These are phyloP conservation scores for Ceratobasidium sp. DNA, from an alignment of 1,284 basidiomycete genomes.

Conservation along the genomic window DNA sequence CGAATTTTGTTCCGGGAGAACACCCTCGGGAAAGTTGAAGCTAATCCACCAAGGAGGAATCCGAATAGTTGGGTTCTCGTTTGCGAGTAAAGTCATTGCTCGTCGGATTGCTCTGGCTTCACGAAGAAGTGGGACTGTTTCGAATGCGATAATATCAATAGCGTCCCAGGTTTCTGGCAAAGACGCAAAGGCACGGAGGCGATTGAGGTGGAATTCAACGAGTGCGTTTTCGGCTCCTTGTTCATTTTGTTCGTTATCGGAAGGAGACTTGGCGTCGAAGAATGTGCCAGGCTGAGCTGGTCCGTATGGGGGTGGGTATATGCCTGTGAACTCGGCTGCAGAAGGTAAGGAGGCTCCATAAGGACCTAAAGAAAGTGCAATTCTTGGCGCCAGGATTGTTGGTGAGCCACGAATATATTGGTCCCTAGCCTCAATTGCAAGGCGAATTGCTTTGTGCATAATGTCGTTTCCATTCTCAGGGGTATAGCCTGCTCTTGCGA, in stretches of 20 bases:
- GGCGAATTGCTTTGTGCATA: slow-evolving; percentile 69
- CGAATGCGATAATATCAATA: slow-evolving; percentile 80
- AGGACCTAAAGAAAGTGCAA: slow-evolving; percentile 80
- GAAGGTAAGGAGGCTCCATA: slow-evolving; percentile 77
- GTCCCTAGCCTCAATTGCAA: slow-evolving; percentile 65
- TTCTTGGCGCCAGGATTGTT: slow-evolving; percentile 55
- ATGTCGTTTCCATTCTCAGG: slow-evolving; percentile 61
- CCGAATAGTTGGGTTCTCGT: slow-evolving; percentile 54
- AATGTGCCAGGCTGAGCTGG: slow-evolving; percentile 57
- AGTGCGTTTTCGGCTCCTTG: slow-evolving; percentile 62
- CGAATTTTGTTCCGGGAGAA: slow-evolving; percentile 62
- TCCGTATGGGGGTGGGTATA: slow-evolving; percentile 82
- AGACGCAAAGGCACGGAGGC: slow-evolving; percentile 69
- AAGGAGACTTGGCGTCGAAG: slow-evolving; percentile 51
- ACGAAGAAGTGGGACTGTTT: slow-evolving; percentile 78
- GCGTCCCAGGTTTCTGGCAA: slow-evolving; percentile 67
- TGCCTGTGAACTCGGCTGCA: slow-evolving; percentile 79
- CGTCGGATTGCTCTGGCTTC: slow-evolving; percentile 76
- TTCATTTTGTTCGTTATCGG: slow-evolving; percentile 57
- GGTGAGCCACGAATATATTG: slow-evolving; percentile 54
- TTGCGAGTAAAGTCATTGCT: slow-evolving; percentile 63
- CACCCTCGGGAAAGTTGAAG: slow-evolving; percentile 73
- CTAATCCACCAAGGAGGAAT: slow-evolving; percentile 82
- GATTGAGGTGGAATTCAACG: slow-evolving; percentile 74
- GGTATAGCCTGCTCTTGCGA: slow-evolving; percentile 67